A percentile compares a stretch with the other conserved stretches of the same genome.
These are phyloP conservation scores for Heterobasidion occidentale DNA, from an alignment of 1,284 basidiomycete genomes.

Conservation along the genomic window DNA sequence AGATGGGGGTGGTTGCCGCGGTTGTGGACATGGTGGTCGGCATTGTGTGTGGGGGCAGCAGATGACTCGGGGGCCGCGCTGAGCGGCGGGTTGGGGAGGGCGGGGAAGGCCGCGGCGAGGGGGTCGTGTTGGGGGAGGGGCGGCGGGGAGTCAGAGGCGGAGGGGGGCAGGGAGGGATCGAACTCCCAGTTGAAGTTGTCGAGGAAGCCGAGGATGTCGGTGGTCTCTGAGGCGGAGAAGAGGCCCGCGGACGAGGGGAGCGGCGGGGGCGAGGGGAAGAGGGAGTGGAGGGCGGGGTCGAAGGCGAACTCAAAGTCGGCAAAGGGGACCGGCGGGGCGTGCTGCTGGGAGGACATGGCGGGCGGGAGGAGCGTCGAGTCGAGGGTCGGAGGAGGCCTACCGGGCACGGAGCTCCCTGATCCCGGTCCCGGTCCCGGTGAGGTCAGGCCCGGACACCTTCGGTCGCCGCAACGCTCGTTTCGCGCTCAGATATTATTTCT, in stretches of 20 bases:
- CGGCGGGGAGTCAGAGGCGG: background rate
- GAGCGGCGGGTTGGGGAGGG: background rate
- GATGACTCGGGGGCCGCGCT: no score
- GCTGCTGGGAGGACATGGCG: conserved; percentile 28
- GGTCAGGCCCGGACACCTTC: background rate
- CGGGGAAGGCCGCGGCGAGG: background rate
- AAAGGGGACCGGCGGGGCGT: conserved; percentile 36
- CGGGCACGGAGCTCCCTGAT: background rate
- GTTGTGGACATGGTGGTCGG: no score
- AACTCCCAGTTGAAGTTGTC: conserved; percentile 69
- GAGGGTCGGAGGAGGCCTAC: background rate
- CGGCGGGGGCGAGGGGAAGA: conserved; percentile 51
- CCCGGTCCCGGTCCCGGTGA: background rate
- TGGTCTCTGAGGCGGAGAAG: conserved; percentile 65
- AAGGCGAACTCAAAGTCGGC: conserved; percentile 60
- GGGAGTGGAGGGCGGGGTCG: conserved; percentile 42
- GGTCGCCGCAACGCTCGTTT: no score
- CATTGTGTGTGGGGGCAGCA: no score
- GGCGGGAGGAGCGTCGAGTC: conserved; percentile 8
- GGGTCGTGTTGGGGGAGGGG: background rate
- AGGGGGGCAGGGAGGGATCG: conserved; percentile 20
- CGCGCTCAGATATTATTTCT: no score
- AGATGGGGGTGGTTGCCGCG: no score
- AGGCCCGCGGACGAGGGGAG: conserved; percentile 65
- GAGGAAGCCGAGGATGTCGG: conserved; percentile 66